Evolutionary conservation across 768 basidiomycete genomes (phyloP).

Genomic region (Sarcomyxa edulis): DNA sequence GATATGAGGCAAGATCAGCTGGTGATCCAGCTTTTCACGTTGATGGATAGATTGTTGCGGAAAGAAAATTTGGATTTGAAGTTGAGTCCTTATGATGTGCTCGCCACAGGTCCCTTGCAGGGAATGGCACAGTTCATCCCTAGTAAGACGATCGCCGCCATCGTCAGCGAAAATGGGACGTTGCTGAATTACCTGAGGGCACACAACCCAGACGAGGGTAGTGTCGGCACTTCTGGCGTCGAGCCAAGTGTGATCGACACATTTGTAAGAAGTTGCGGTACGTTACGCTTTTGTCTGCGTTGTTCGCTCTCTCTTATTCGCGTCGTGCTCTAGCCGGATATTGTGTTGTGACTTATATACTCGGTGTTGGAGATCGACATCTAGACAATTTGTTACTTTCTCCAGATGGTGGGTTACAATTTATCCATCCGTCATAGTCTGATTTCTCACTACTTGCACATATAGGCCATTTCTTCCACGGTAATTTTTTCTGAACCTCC

Average conservation of each 20-base stretch:
- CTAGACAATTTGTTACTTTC: slow-evolving; percentile 91
- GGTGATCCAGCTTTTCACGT: slow-evolving; percentile 95
- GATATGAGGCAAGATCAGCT: slow-evolving; percentile 98
- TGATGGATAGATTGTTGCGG: slow-evolving; percentile 90
- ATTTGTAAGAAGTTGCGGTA: slow-evolving; percentile 94
- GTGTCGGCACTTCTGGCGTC: slow-evolving; percentile 92
- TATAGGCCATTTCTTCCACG: slow-evolving; percentile 92
- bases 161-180: slow-evolving; percentile 88
- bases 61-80: slow-evolving; percentile 96
- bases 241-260: slow-evolving; percentile 93
- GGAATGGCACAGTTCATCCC: slow-evolving; percentile 97
- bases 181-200: slow-evolving; percentile 84
- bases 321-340: slow-evolving; percentile 75
- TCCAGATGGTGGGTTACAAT: slow-evolving; percentile 65
- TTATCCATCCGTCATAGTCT: neutral
- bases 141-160: slow-evolving; percentile 92
- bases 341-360: slow-evolving; percentile 92
- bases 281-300: slow-evolving; percentile 15
- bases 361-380: slow-evolving; percentile 97
- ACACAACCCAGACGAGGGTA: slow-evolving; percentile 89
- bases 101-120: slow-evolving; percentile 87
- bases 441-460: neutral
- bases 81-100: slow-evolving; percentile 84
- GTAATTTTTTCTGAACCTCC: too few relatives aligned
- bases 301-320: slow-evolving; percentile 8